Conservation (phyloP, 768 basidiomycete genomes). For the Sporobolomyces phaffii region DNA sequence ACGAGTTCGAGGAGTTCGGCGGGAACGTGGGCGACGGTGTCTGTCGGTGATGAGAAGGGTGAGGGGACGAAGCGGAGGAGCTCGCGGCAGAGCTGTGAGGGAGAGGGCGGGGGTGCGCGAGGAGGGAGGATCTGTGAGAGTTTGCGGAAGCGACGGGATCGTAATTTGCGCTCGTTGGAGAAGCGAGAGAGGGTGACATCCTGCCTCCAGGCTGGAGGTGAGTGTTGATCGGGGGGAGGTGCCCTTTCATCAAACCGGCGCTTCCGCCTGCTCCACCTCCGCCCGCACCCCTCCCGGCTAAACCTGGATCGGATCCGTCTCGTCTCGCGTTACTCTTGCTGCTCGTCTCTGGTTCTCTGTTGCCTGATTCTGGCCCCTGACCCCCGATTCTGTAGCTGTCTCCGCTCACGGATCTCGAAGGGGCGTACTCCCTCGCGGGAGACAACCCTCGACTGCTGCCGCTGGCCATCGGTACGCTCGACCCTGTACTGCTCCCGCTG, state of each 20-base stretch:
- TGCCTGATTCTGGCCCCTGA: not conserved
- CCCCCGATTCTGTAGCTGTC: not conserved
- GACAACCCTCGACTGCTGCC: slow-evolving; percentile 5
- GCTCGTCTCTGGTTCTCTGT: not conserved
- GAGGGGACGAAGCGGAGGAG: not conserved
- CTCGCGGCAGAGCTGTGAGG: not conserved
- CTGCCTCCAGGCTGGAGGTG: not conserved
- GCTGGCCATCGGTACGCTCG: not conserved
- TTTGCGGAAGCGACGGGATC: not conserved
- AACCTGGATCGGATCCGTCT: slow-evolving; percentile 7
- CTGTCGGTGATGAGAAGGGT: not conserved
- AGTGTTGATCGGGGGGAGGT: slow-evolving; percentile 23
- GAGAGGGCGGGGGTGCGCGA: not conserved
- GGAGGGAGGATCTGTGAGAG: slow-evolving; percentile 4
- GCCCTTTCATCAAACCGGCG: not conserved
- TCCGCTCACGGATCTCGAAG: slow-evolving; percentile 1
- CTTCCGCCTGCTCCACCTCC: not conserved
- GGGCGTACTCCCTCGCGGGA: not conserved
- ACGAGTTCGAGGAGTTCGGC: slow-evolving; percentile 7
- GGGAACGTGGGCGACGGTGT: slow-evolving; percentile 14
- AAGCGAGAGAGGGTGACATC: not conserved
- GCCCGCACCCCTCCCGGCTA: slow-evolving; percentile 25
- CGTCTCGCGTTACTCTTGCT: not conserved
- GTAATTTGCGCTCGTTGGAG: not conserved
- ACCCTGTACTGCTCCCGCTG: not conserved